These are phyloP conservation scores for Clarireedia homoeocarpa DNA, from an alignment of 2,329 filamentous ascomycete genomes.

Conservation along the genomic window DNA sequence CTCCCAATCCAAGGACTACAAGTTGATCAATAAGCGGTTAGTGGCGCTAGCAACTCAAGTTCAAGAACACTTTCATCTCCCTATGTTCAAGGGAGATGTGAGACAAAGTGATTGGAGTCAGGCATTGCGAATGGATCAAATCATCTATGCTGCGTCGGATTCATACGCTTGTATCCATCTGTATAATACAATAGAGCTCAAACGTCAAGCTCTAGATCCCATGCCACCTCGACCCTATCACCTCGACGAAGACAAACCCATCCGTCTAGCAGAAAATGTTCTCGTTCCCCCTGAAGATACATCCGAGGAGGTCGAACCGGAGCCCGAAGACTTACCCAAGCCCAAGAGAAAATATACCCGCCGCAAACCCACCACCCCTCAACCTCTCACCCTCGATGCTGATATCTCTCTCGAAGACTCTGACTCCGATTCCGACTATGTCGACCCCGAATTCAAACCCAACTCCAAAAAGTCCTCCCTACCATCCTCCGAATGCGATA, in stretches of 20 bases:
- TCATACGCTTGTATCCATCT: conserved; percentile 73
- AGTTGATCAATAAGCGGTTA: conserved; percentile 55
- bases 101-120: conserved; percentile 69
- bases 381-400: conserved; percentile 25
- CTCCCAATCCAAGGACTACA: conserved; percentile 40
- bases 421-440: not conserved
- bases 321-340: not conserved
- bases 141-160: conserved; percentile 71
- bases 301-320: conserved; percentile 24
- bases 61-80: conserved; percentile 61
- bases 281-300: conserved; percentile 24
- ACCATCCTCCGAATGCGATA: not conserved
- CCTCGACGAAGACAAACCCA: conserved; percentile 59
- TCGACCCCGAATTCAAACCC: not conserved
- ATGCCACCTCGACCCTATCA: conserved; percentile 62
- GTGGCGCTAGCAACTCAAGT: conserved; percentile 65
- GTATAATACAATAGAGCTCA: conserved; percentile 62
- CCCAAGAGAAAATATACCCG: not conserved
- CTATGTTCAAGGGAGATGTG: conserved; percentile 67
- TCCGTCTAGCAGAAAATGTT: conserved; percentile 44
- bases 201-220: conserved; percentile 58
- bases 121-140: conserved; percentile 54
- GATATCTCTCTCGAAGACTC: conserved; percentile 4
- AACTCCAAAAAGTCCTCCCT: not conserved
- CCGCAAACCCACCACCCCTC: conserved; percentile 1